These are phyloP conservation scores for Lichtheimia corymbifera DNA, from an alignment of 371 early-diverging fungal genomes.

Conservation along the genomic window DNA sequence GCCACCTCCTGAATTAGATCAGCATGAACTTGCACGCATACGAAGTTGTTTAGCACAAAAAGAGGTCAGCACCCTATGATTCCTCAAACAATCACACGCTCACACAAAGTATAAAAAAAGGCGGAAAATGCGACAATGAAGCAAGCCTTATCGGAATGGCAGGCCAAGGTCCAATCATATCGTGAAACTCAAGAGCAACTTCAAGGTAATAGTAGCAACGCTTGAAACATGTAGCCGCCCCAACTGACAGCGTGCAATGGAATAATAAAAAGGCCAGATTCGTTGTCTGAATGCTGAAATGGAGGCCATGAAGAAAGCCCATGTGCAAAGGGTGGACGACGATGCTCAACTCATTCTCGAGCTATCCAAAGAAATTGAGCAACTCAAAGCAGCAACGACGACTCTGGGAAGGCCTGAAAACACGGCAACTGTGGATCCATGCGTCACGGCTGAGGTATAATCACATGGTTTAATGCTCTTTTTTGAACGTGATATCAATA, in stretches of 20 bases:
- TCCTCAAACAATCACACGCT: neutral
- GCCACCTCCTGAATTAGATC: neutral
- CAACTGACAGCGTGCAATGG: neutral
- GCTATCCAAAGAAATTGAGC: slow-evolving; percentile 1
- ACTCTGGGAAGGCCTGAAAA: neutral
- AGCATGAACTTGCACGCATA: neutral
- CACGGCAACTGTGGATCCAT: neutral
- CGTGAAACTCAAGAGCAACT: slow-evolving; percentile 5
- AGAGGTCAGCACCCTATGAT: neutral
- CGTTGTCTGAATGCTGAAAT: slow-evolving; percentile 1
- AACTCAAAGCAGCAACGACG: neutral
- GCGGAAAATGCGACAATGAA: neutral
- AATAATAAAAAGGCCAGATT: neutral
- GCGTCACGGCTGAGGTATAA: slow-evolving; percentile 2
- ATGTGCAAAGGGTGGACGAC: neutral
- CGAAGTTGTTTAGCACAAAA: neutral
- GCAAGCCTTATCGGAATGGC: slow-evolving; percentile 1
- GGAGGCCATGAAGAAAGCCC: slow-evolving; percentile 4
- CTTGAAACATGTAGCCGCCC: neutral
- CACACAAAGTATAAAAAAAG: no score
- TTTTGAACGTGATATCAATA: neutral
- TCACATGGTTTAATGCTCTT: neutral
- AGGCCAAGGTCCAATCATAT: neutral
- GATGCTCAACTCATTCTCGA: neutral
- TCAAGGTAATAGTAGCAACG: neutral